Base-by-base conservation (phyloP, 768 basidiomycete genomes). In the Rhodotorula taiwanensis region DNA sequence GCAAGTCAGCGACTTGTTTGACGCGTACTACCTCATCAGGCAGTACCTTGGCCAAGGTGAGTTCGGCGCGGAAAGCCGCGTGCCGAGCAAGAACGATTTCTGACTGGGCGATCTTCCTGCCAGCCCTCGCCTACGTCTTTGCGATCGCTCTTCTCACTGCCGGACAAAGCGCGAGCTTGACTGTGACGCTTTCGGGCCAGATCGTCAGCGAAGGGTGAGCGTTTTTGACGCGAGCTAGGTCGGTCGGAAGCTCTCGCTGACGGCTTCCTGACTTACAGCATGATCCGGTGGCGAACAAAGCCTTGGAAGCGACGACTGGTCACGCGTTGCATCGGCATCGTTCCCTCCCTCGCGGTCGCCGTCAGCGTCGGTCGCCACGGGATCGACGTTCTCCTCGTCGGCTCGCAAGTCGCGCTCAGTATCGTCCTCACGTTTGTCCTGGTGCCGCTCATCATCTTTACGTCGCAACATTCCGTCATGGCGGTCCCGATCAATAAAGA, bases 81-180 rank as follows among this genome's bases (percentile, higher is more conserved):
- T 30, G 14, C n/a, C 20, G 0, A n/a, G n/a, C n/a, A n/a, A n/a
- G n/a, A n/a, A n/a, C n/a, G n/a, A n/a, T n/a, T 9, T 13, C 7
- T 27, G 21, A 20, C 27, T 8, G 52, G 48, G 52, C 25, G 5
- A 3, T 14, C 3, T 18, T 56, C 21, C 20, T 41, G 36, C 25
- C 71, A 88, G 89, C 81, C 44, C 85, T 89, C 13, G 92, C 87
- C 0, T 82, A 84, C n/a, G 76, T 95, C 44, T 97, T 95, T 71
- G 92, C 93, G 3, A 73, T 97, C 45, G 89, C 88, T 4, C 78
- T 97, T 20, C 81, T 97, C 18, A 83, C 85, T 39, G 80, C 89
- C 4, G 92, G 93, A 4, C 91, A 95, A 80, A 88, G 88, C 67
- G 88, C 93, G 0, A 87, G 86, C 13, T 81, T 95, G 53, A 86